Evolutionary conservation across 257 asterid genomes (phyloP).

Genomic region (Solanum piurae): DNA sequence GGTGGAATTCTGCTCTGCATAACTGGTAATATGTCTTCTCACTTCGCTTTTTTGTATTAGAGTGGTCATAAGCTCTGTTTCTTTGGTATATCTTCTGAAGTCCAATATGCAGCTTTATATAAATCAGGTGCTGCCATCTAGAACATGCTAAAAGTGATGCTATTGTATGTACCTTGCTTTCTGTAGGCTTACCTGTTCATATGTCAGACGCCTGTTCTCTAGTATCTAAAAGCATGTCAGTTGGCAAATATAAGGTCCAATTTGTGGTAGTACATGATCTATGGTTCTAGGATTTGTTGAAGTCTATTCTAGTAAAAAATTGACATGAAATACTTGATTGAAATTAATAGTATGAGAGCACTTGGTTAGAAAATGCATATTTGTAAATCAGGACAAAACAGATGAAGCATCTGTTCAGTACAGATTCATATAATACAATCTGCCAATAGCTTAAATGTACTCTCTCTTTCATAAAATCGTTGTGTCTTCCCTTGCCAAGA

Average conservation of each 20-base stretch:
- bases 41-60: background rate
- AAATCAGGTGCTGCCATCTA: background rate
- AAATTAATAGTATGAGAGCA: background rate
- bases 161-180: background rate
- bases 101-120: background rate
- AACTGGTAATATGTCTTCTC: slow-evolving; percentile 45
- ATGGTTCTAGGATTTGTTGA: background rate
- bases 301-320: background rate
- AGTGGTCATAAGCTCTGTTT: background rate
- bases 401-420: background rate
- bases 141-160: background rate
- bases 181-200: background rate
- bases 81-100: background rate
- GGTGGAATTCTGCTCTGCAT: slow-evolving; percentile 95
- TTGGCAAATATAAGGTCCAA: background rate
- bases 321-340: background rate
- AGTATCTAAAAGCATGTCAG: background rate
- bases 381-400: background rate
- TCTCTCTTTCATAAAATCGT: background rate
- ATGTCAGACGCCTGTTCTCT: background rate
- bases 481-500: background rate
- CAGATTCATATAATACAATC: background rate
- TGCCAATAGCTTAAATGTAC: background rate
- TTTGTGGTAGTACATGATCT: background rate
- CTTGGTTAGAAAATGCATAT: background rate